Base-by-base conservation (phyloP, 1,139 yeast species). In the Candida tetrigidarum region DNA sequence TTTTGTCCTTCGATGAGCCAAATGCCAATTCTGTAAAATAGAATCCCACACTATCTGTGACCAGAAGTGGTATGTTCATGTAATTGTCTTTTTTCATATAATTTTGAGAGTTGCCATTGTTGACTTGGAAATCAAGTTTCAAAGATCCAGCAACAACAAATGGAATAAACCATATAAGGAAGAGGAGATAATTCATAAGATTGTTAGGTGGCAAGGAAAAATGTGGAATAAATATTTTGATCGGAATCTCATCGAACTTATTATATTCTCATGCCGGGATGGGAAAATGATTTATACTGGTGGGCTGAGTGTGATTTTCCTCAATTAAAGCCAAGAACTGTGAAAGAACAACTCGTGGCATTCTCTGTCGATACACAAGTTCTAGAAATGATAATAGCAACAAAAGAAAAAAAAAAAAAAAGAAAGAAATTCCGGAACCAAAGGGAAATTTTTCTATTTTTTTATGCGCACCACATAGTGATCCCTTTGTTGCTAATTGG, bases 1-100 rank as follows among this genome's bases (percentile, higher is more conserved):
- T 50, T 14, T 47, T 39, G 42, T 56, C 59, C 6, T 50, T 47
- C 30, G 58, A 42, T 23, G 63, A 52, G 3, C 69, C 69, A 27
- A 58, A 59, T 54, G 26, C 18, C 19, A 50, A 32, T 12, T 41
- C 37, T 15, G 44, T 28, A n/a, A 34, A 37, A 32, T 47, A 47
- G 9, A 34, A 34, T 12, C 37, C 37, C 37, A 34, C 37, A 10
- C 12, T 22, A 3, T 34, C 19, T 5, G 16, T 34, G 5, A 28
- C 18, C 18, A 12, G 27, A 12, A 34, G 28, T 5, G 37, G 37
- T 28, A 34, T 34, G 20, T 34, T 22, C 2, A 34, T 6, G 4
- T 14, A 15, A 9, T 14, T 23, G 27, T 34, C 37, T 4, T 11
- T 34, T 9, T 22, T 34, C 28, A 34, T 23, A 1, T 22, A 8